phyloP scores from a whole-genome alignment of 2,329 filamentous ascomycete species.

The Thielaviopsis cerberus region DNA sequence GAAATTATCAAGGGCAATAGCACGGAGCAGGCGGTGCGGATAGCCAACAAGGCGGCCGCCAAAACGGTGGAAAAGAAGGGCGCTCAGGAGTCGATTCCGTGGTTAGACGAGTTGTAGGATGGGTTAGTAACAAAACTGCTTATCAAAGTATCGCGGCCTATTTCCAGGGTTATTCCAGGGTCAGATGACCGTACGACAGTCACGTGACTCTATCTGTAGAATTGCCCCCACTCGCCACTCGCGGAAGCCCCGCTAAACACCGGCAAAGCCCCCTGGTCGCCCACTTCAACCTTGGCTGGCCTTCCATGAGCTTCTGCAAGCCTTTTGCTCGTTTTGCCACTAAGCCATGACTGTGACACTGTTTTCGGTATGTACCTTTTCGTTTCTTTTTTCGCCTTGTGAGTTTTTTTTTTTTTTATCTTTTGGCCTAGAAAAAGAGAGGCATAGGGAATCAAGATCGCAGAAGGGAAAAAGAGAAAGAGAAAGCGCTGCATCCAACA shows the following conservation, averaged over 20 bases:
- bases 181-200: not conserved
- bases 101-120: slow-evolving; percentile 9
- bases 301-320: slow-evolving; percentile 8
- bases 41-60: slow-evolving; percentile 10
- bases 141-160: not conserved
- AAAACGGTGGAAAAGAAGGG: slow-evolving; percentile 11
- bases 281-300: not conserved
- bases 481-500: not conserved
- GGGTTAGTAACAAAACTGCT: not conserved
- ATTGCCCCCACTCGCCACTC: not conserved
- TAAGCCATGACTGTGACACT: not conserved
- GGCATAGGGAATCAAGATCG: not conserved
- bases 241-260: not conserved
- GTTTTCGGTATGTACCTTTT: not conserved
- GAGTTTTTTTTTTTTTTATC: not conserved
- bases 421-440: not conserved
- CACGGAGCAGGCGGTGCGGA: slow-evolving; percentile 4
- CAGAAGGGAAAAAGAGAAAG: not conserved
- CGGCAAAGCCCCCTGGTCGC: not conserved
- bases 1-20: slow-evolving; percentile 8
- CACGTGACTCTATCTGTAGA: not conserved
- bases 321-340: too few relatives aligned
- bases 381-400: not conserved
- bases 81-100: slow-evolving; percentile 12
- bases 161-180: not conserved